Evolutionary conservation across 495 filamentous ascomycete genomes (phyloP).

Genomic region (Podospora bellae-mahoneyi): DNA sequence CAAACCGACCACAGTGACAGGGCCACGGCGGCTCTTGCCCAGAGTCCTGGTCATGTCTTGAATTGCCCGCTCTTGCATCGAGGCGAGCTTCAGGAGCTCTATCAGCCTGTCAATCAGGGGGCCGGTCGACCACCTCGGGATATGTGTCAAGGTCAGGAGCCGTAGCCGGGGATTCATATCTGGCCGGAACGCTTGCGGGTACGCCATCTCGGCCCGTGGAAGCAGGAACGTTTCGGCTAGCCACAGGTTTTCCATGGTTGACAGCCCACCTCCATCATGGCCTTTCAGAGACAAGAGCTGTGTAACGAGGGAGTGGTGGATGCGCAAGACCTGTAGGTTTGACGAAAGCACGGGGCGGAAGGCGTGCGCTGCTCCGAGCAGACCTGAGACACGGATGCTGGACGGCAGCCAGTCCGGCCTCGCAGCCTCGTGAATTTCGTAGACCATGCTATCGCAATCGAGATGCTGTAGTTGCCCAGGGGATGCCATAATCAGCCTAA

Average conservation of each 20-base stretch:
- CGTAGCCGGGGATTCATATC: conserved; percentile 47
- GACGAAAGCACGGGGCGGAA: conserved; percentile 46
- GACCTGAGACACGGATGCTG: conserved; percentile 30
- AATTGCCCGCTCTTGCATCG: conserved; percentile 40
- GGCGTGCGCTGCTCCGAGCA: conserved; percentile 37
- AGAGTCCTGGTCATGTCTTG: conserved; percentile 14
- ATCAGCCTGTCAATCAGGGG: conserved; percentile 37
- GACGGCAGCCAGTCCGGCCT: conserved; percentile 15
- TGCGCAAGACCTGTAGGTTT: conserved; percentile 42
- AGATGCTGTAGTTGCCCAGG: conserved; percentile 42
- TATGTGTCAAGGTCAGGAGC: conserved; percentile 38
- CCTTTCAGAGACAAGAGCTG: conserved; percentile 34
- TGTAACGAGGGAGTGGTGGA: conserved; percentile 50
- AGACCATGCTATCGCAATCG: conserved; percentile 37
- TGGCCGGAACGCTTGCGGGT: conserved; percentile 41
- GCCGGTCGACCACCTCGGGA: conserved; percentile 42
- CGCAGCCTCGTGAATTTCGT: conserved; percentile 13
- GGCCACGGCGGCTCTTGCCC: conserved; percentile 19
- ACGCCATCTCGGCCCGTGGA: conserved; percentile 35
- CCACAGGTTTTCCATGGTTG: conserved; percentile 27
- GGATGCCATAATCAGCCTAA: conserved; percentile 31
- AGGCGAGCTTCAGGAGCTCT: conserved; percentile 37
- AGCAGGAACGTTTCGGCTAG: conserved; percentile 40
- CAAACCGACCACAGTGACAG: conserved; percentile 36
- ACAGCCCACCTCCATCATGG: conserved; percentile 18